A percentile compares a stretch with the other conserved stretches of the same genome.
phyloP scores from a whole-genome alignment of 306 rosid genomes.

The Cicer judaicum region DNA sequence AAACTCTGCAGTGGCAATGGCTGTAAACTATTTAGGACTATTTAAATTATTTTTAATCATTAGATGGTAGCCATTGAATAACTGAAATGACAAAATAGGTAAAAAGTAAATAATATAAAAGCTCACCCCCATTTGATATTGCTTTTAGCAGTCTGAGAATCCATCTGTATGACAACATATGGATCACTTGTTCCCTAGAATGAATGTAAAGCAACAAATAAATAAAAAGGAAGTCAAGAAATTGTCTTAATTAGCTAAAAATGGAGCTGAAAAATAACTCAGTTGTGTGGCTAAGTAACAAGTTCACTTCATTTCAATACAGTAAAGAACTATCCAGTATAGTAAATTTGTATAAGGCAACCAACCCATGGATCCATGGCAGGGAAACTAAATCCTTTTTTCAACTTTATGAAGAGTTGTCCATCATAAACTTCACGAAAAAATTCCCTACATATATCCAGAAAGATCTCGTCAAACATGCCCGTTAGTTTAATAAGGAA shows the following conservation, averaged over 20 bases:
- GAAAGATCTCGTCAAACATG: conserved; percentile 29
- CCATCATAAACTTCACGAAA: conserved; percentile 87
- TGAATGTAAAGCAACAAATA: conserved; percentile 21
- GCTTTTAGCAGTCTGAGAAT: conserved; percentile 85
- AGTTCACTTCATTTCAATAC: conserved; percentile 13
- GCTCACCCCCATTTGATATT: conserved; percentile 90
- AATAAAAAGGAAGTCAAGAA: conserved; percentile 26
- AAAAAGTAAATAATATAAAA: conserved; percentile 20
- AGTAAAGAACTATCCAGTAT: conserved; percentile 25
- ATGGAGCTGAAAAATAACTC: background rate
- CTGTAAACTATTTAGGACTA: conserved; percentile 29
- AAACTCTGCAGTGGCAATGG: conserved; percentile 12
- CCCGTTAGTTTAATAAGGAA: conserved; percentile 19
- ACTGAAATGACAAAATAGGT: conserved; percentile 18
- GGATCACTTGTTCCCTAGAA: conserved; percentile 95
- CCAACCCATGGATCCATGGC: conserved; percentile 97
- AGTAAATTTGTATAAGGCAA: conserved; percentile 30
- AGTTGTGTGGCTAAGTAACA: conserved; percentile 27
- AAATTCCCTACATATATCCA: conserved; percentile 66
- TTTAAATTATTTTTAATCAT: conserved; percentile 27
- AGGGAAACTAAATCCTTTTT: conserved; percentile 79
- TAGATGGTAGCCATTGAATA: conserved; percentile 12
- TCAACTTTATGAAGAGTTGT: conserved; percentile 73
- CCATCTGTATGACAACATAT: conserved; percentile 78
- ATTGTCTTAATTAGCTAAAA: conserved; percentile 1